A percentile compares a stretch with the other conserved stretches of the same genome.
Conservation (phyloP, 2,329 filamentous ascomycete genomes). For the Fusarium albosuccineum region DNA sequence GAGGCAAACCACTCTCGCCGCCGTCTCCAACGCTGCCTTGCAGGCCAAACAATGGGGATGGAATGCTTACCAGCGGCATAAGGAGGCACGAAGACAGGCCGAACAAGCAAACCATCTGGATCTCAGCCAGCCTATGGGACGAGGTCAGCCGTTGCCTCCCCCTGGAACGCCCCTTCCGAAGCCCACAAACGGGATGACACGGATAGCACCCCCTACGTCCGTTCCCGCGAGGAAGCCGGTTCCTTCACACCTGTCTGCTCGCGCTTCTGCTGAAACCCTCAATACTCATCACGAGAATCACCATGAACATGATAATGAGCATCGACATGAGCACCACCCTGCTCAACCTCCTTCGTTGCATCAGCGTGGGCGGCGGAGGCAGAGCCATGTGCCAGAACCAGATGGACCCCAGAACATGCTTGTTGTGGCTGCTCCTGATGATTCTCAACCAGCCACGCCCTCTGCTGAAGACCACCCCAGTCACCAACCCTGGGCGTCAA, state of each 20-base stretch:
- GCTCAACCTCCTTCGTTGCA: slow-evolving; percentile 45
- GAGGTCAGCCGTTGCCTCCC: slow-evolving; percentile 84
- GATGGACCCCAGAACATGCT: slow-evolving; percentile 66
- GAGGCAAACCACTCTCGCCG: slow-evolving; percentile 62
- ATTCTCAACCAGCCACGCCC: slow-evolving; percentile 71
- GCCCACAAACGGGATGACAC: slow-evolving; percentile 71
- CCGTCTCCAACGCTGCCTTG: slow-evolving; percentile 67
- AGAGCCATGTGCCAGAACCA: slow-evolving; percentile 52
- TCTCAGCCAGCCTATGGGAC: slow-evolving; percentile 79
- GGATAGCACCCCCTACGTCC: slow-evolving; percentile 65
- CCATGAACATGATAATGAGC: slow-evolving; percentile 31
- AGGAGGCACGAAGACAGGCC: slow-evolving; percentile 55
- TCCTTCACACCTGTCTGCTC: slow-evolving; percentile 53
- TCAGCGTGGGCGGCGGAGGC: slow-evolving; percentile 55
- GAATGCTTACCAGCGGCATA: slow-evolving; percentile 67
- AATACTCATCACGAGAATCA: slow-evolving; percentile 49
- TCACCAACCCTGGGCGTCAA: slow-evolving; percentile 33
- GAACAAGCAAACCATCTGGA: slow-evolving; percentile 56
- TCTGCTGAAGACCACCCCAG: slow-evolving; percentile 51
- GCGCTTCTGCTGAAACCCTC: slow-evolving; percentile 31
- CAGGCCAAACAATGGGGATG: slow-evolving; percentile 71
- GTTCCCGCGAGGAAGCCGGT: slow-evolving; percentile 76
- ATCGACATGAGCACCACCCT: slow-evolving; percentile 12
- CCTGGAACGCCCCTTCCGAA: slow-evolving; percentile 81
- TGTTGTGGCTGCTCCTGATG: slow-evolving; percentile 74